Percentiles rank a stretch among this genome's conserved stretches.
Conservation (phyloP, 805 yeast genomes). For the Pichia insulana region DNA sequence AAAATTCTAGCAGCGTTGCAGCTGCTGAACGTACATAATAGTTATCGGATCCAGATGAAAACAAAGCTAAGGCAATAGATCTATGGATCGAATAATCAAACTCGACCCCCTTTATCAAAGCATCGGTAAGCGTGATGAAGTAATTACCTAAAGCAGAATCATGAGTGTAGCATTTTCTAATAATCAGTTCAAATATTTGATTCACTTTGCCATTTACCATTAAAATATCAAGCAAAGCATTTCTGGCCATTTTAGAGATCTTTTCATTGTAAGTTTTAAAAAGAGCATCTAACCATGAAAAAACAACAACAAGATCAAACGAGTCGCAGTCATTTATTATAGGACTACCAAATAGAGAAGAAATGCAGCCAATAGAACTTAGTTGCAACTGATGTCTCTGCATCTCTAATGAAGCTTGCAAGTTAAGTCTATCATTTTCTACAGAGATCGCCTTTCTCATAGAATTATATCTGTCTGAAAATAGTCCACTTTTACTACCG, state of each 20-base stretch:
- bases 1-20: constrained; percentile 53
- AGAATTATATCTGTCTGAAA: constrained; percentile 55
- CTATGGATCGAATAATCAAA: constrained; percentile 52
- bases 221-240: constrained; percentile 64
- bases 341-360: constrained; percentile 69
- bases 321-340: constrained; percentile 45
- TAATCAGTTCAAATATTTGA: constrained; percentile 48
- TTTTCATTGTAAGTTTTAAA: constrained; percentile 50
- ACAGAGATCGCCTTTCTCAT: constrained; percentile 38
- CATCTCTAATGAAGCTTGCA: constrained; percentile 71
- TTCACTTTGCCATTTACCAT: constrained; percentile 46
- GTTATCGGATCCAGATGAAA: constrained; percentile 69
- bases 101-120: constrained; percentile 42
- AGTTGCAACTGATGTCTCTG: constrained; percentile 63
- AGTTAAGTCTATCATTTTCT: constrained; percentile 36
- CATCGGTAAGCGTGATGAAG: constrained; percentile 61
- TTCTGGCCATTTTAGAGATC: constrained; percentile 53
- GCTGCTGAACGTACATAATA: constrained; percentile 64
- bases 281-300: constrained; percentile 76
- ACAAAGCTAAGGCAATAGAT: constrained; percentile 64
- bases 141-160: constrained; percentile 55
- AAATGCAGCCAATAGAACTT: constrained; percentile 77
- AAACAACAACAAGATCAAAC: constrained; percentile 59
- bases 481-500: constrained; percentile 54
- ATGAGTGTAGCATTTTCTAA: constrained; percentile 62